Conservation (phyloP, 1,284 basidiomycete genomes). For the Retiboletus fuscus region DNA sequence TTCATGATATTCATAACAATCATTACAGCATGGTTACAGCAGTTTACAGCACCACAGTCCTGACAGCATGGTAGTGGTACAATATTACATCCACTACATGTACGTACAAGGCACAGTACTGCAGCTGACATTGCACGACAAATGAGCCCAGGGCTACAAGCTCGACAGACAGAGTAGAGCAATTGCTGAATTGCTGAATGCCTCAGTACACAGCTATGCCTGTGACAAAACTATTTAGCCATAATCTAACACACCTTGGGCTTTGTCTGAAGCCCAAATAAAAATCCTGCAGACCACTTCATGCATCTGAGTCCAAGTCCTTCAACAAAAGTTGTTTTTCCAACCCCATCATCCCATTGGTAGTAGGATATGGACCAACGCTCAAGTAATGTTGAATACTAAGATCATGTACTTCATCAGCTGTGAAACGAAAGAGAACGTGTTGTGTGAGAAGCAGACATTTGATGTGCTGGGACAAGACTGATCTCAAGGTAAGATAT, state of each 20-base stretch:
- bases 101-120: constrained; percentile 2
- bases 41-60: background rate
- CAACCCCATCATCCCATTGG: too few relatives aligned
- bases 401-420: constrained; percentile 96
- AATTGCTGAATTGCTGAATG: too few relatives aligned
- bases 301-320: too few relatives aligned
- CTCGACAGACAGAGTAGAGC: too few relatives aligned
- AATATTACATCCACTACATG: background rate
- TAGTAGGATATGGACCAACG: constrained; percentile 97
- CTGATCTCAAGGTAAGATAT: constrained; percentile 48
- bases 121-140: background rate
- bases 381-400: constrained; percentile 98
- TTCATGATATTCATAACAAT: background rate
- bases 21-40: background rate
- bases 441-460: constrained; percentile 94
- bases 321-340: too few relatives aligned
- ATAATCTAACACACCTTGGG: too few relatives aligned
- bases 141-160: background rate
- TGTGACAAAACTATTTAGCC: too few relatives aligned
- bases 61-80: background rate
- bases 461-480: constrained; percentile 96
- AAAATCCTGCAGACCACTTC: too few relatives aligned
- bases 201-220: too few relatives aligned
- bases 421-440: constrained; percentile 97
- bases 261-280: too few relatives aligned